Conservation (phyloP, 2,329 filamentous ascomycete species). For the Karstenula rhodostoma region DNA sequence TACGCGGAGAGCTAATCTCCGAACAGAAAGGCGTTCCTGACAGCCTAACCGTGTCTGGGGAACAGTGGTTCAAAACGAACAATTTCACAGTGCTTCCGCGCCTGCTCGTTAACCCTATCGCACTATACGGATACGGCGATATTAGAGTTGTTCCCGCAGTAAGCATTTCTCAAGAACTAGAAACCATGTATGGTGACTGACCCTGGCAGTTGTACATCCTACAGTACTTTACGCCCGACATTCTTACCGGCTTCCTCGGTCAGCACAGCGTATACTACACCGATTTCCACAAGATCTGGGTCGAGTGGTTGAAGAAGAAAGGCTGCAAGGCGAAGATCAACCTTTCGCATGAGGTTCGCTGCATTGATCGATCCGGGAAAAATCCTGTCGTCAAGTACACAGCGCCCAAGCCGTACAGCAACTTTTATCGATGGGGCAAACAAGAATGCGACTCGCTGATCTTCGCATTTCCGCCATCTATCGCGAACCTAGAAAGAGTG, state of each 20-base stretch:
- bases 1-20: slow-evolving; percentile 24
- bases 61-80: slow-evolving; percentile 46
- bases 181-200: slow-evolving; percentile 34
- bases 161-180: slow-evolving; percentile 30
- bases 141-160: slow-evolving; percentile 48
- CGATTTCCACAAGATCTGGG: slow-evolving; percentile 49
- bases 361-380: slow-evolving; percentile 45
- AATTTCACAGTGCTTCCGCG: slow-evolving; percentile 47
- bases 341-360: slow-evolving; percentile 43
- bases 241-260: slow-evolving; percentile 48
- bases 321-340: slow-evolving; percentile 44
- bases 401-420: slow-evolving; percentile 28
- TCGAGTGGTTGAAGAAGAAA: slow-evolving; percentile 41
- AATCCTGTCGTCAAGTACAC: slow-evolving; percentile 46
- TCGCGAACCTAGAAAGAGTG: slow-evolving; percentile 42
- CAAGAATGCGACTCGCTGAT: slow-evolving; percentile 47
- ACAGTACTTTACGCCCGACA: slow-evolving; percentile 50
- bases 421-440: slow-evolving; percentile 42
- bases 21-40: slow-evolving; percentile 47
- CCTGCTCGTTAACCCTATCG: slow-evolving; percentile 45
- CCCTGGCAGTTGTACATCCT: slow-evolving; percentile 47
- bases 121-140: slow-evolving; percentile 50
- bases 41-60: slow-evolving; percentile 44
- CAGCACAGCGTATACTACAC: slow-evolving; percentile 48
- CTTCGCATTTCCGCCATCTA: slow-evolving; percentile 46